Evolutionary conservation across 495 filamentous ascomycete genomes (phyloP), one percentile per base, ranked within the genome.

Genomic region (Ascodesmis nigricans): DNA sequence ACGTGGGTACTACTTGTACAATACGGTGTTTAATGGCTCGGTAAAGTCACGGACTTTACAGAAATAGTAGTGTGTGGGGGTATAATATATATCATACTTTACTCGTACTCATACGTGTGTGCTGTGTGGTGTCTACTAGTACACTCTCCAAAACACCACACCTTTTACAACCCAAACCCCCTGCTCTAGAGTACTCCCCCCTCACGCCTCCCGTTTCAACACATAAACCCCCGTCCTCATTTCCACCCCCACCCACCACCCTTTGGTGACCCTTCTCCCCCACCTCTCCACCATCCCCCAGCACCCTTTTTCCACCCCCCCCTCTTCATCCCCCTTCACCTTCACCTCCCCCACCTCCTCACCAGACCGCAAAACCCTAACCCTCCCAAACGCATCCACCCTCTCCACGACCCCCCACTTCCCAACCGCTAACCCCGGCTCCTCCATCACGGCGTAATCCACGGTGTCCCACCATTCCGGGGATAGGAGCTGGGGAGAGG

Each of bases 401-500:
- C 66, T 64, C 13, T 65, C 66, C 5, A 87, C 53, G 6, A 67
- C 61, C 40, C 78, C 64, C 82, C 83, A 99, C 1, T 57, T 57
- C 0, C 71, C 73, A 36, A 73, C 66, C 1, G 63, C 54, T 18
- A 50, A 48, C 25, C 55, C 60, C 9, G 71, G 72, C 14, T 68
- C 56, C 56, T 87, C 78, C 6, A 73, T 63, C 4, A 95, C 60
- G 4, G 68, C 69, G 46, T 80, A 99, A 45, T 91, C 75, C 39
- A 92, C 82, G 17, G 59, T 55, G 2, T 62, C 54, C 87, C 84
- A 95, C 54, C 93, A 95, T 2, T 53, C 41, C 1, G 70, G 65
- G 17, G 60, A 56, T 4, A 66, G 55, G 25, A 91, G 61, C 25
- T n/a, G n/a, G 1, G 50, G 42, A 0, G 43, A 36, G 15, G 64